These are phyloP conservation scores for Tuber calosporum DNA, from an alignment of 495 filamentous ascomycete species.

Conservation along the genomic window DNA sequence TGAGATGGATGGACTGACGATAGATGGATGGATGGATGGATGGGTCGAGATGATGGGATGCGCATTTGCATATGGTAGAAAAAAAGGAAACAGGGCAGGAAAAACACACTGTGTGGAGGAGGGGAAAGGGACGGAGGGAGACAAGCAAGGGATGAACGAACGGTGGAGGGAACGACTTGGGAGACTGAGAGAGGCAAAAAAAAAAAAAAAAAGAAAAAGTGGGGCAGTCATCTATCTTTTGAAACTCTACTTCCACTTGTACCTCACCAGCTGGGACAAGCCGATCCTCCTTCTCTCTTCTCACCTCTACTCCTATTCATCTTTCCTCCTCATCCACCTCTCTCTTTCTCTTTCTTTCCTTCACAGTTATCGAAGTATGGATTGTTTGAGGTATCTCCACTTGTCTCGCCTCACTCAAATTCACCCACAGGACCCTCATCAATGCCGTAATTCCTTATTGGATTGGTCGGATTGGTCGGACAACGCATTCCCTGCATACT, in stretches of 20 bases:
- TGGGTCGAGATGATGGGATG: slow-evolving; percentile 3
- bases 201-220: background rate
- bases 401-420: background rate
- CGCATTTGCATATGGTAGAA: background rate
- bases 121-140: background rate
- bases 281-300: background rate
- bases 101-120: background rate
- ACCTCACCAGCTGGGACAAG: background rate
- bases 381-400: background rate
- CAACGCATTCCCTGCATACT: slow-evolving; percentile 2
- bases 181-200: background rate
- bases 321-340: background rate
- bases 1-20: slow-evolving; percentile 2
- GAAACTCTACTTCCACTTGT: background rate
- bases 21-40: slow-evolving; percentile 4
- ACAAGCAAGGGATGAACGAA: background rate
- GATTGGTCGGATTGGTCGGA: background rate
- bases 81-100: background rate
- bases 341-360: too few relatives aligned
- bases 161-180: background rate
- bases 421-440: background rate
- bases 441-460: background rate
- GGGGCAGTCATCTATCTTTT: background rate
- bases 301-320: background rate
- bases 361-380: background rate